phyloP scores from a whole-genome alignment of 2,329 filamentous ascomycete genomes.

The Microdochium bolleyi region DNA sequence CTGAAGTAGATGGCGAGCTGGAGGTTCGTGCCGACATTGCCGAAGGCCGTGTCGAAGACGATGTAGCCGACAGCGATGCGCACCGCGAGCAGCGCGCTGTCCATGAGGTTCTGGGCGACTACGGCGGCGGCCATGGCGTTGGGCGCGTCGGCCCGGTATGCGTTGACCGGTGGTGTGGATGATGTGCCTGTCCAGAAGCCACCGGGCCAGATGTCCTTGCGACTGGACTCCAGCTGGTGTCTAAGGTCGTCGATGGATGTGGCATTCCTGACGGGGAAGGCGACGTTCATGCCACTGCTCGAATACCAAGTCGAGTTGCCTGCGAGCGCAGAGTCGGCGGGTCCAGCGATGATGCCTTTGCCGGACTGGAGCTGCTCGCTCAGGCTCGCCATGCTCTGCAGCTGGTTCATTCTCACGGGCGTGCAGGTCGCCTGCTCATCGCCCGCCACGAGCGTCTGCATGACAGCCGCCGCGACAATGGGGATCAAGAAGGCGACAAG shows the following conservation, averaged over 20 bases:
- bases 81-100: constrained; percentile 57
- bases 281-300: neutral
- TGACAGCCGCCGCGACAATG: constrained; percentile 69
- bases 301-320: neutral
- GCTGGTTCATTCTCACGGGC: neutral
- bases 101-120: constrained; percentile 56
- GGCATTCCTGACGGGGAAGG: constrained; percentile 39
- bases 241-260: constrained; percentile 63
- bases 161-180: constrained; percentile 53
- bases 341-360: neutral
- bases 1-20: constrained; percentile 78
- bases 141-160: constrained; percentile 59
- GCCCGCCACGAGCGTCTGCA: constrained; percentile 63
- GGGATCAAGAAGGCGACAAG: constrained; percentile 69
- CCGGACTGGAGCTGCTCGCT: neutral
- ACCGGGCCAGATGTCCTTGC: constrained; percentile 64
- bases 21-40: constrained; percentile 62
- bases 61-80: constrained; percentile 66
- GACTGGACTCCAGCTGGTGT: constrained; percentile 51
- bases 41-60: constrained; percentile 66
- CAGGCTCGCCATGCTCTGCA: constrained; percentile 17
- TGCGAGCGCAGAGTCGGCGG: neutral
- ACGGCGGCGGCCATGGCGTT: constrained; percentile 44
- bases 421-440: constrained; percentile 33
- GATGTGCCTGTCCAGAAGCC: constrained; percentile 68